Evolutionary conservation across 805 yeast species (phyloP).

Genomic region (Cyberlindnera suaveolens): DNA sequence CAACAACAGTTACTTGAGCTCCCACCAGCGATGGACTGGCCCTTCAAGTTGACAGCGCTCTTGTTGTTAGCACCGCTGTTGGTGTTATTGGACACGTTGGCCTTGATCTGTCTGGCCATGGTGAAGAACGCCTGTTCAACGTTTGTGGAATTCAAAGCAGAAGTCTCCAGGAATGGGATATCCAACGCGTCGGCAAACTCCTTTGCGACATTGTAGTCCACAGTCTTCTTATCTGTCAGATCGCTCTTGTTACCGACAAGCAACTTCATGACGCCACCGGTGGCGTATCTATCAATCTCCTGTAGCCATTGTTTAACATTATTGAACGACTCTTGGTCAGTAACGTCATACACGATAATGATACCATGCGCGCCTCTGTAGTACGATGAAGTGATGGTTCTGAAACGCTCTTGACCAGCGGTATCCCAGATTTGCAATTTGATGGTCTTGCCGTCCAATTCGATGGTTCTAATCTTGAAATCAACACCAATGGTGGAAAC

Average conservation of each 20-base stretch:
- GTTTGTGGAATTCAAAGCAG: constrained; percentile 90
- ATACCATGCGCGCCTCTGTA: constrained; percentile 99
- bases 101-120: constrained; percentile 98
- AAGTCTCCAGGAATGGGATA: constrained; percentile 93
- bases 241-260: constrained; percentile 97
- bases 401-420: constrained; percentile 97
- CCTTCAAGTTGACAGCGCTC: constrained; percentile 66
- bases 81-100: constrained; percentile 72
- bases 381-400: constrained; percentile 95
- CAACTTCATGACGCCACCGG: constrained; percentile 93
- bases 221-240: constrained; percentile 87
- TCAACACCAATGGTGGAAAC: constrained; percentile 98
- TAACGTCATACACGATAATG: constrained; percentile 95
- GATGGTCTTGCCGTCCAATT: constrained; percentile 93
- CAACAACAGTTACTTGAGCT: constrained; percentile 13
- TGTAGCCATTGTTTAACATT: constrained; percentile 98
- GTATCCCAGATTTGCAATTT: constrained; percentile 99
- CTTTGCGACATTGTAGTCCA: constrained; percentile 92
- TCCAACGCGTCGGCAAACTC: constrained; percentile 95
- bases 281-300: constrained; percentile 97
- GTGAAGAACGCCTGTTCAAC: constrained; percentile 98
- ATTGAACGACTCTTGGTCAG: constrained; percentile 94
- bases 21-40: constrained; percentile 47
- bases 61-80: constrained; percentile 37
- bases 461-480: constrained; percentile 83